Conservation (phyloP, 2,329 filamentous ascomycete species). For the Ambrosiella beaveri region DNA sequence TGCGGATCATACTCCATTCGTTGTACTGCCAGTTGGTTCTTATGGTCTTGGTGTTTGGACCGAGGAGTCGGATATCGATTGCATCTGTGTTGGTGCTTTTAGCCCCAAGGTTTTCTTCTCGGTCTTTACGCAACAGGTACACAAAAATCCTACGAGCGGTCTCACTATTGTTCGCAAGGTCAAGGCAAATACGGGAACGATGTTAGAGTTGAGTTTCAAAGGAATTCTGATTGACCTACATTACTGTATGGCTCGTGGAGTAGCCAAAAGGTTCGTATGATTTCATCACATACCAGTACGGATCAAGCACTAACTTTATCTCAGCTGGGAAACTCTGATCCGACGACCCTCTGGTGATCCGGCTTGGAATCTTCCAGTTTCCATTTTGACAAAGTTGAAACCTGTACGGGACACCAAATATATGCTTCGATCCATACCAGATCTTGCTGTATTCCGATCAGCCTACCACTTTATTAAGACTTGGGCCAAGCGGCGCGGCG, state of each 20-base stretch:
- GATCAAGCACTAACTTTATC: slow-evolving; percentile 1
- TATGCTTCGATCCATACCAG: slow-evolving; percentile 40
- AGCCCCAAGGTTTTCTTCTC: slow-evolving; percentile 43
- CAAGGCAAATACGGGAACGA: slow-evolving; percentile 40
- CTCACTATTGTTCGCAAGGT: slow-evolving; percentile 39
- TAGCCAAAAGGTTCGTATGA: slow-evolving; percentile 29
- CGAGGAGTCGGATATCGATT: slow-evolving; percentile 43
- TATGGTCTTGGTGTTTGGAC: slow-evolving; percentile 48
- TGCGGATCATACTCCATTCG: slow-evolving; percentile 10
- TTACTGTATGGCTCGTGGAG: slow-evolving; percentile 41
- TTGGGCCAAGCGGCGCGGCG: slow-evolving; percentile 43
- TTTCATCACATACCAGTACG: neutral
- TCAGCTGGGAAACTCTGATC: slow-evolving; percentile 30
- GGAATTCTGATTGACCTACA: slow-evolving; percentile 46
- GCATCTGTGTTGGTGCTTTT: slow-evolving; percentile 45
- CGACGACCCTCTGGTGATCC: slow-evolving; percentile 32
- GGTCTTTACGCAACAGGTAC: slow-evolving; percentile 6
- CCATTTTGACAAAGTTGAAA: slow-evolving; percentile 44
- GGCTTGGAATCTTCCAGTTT: slow-evolving; percentile 36
- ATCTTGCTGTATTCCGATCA: slow-evolving; percentile 37
- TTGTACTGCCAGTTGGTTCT: slow-evolving; percentile 47
- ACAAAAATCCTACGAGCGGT: slow-evolving; percentile 16
- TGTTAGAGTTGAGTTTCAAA: slow-evolving; percentile 44
- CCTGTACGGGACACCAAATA: slow-evolving; percentile 45
- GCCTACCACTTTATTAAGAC: slow-evolving; percentile 43